Evolutionary conservation across 1,139 yeast species (phyloP), one percentile per base, ranked within the genome.

Genomic region (Suhomyces maxii): DNA sequence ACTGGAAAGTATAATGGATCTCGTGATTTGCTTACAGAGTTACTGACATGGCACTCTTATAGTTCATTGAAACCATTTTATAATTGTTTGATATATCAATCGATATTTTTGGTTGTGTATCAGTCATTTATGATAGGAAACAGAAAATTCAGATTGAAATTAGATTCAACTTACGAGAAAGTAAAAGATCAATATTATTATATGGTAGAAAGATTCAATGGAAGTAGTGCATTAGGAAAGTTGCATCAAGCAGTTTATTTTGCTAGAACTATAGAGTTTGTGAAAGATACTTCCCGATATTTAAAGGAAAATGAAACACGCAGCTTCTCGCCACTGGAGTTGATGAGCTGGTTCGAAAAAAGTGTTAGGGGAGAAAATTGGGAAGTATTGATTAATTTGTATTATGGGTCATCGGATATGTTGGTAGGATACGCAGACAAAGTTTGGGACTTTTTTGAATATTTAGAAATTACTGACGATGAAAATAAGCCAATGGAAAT

Each of bases 401-500:
- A 57, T 47, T 69, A 67, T 53, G 76, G 75, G 1, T 64, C 70
- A 33, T 52, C 52, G 41, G 67, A 63, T n/a, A 63, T 63, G 37
- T 55, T 68, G 44, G 47, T 51, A 7, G 48, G 59, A 36, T 69
- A 70, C 45, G 48, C 60, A 10, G 64, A 57, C 33, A 64, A 60
- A 44, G 46, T 68, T 2, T 65, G 67, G 64, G 69, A 59, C 31
- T 56, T 69, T 12, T 60, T 69, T 42, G 54, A 52, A 26, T 63
- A 57, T 48, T 41, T 69, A 41, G 51, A 52, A 34, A 39, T 52
- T 7, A 49, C 54, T 7, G 41, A 39, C 8, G 48, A 40, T 7
- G 39, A 41, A 3, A 40, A 40, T 3, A 50, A 64, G 18, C 45
- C 42, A 6, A 12, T 43, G 5, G 39, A 36, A 12, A 59, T 69